Percentiles rank a stretch among this genome's conserved stretches.
Conservation (phyloP, 2,329 filamentous ascomycete genomes). For the Corynespora cassiicola region DNA sequence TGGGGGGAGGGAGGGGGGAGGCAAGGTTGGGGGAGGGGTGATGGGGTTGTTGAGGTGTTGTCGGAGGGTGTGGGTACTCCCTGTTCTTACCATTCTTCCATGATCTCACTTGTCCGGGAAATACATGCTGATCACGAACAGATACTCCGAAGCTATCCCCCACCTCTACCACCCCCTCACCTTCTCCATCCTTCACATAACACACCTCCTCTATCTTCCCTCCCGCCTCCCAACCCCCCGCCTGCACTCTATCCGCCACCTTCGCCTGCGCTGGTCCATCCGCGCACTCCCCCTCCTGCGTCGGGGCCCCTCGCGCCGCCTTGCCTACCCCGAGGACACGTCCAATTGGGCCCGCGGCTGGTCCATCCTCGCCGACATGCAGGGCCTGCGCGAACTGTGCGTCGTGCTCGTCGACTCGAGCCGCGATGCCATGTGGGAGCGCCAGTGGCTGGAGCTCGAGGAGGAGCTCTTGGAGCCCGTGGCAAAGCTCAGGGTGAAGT, state of each 20-base stretch:
- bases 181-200: slow-evolving; percentile 42
- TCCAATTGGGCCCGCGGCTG: slow-evolving; percentile 40
- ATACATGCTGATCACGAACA: slow-evolving; percentile 12
- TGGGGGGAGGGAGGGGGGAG: slow-evolving; percentile 25
- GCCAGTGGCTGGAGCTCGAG: slow-evolving; percentile 36
- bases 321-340: slow-evolving; percentile 44
- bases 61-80: slow-evolving; percentile 33
- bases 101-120: not conserved
- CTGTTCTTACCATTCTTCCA: slow-evolving; percentile 1
- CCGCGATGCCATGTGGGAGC: slow-evolving; percentile 35
- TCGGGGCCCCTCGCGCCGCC: slow-evolving; percentile 22
- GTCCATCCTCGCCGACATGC: slow-evolving; percentile 34
- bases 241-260: slow-evolving; percentile 32
- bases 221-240: slow-evolving; percentile 29
- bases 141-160: slow-evolving; percentile 38
- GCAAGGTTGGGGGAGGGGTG: slow-evolving; percentile 17
- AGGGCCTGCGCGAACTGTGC: slow-evolving; percentile 28
- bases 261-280: slow-evolving; percentile 40
- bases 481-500: slow-evolving; percentile 15
- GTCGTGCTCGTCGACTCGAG: slow-evolving; percentile 38
- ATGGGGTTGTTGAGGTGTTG: slow-evolving; percentile 28
- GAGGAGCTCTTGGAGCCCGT: slow-evolving; percentile 29
- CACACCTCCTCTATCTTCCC: slow-evolving; percentile 42
- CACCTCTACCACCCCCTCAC: slow-evolving; percentile 36
- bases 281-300: slow-evolving; percentile 40